Evolutionary conservation across 169 alveolate species (phyloP), one percentile per base, ranked within the genome.

Genomic region (Eimeria maxima): DNA sequence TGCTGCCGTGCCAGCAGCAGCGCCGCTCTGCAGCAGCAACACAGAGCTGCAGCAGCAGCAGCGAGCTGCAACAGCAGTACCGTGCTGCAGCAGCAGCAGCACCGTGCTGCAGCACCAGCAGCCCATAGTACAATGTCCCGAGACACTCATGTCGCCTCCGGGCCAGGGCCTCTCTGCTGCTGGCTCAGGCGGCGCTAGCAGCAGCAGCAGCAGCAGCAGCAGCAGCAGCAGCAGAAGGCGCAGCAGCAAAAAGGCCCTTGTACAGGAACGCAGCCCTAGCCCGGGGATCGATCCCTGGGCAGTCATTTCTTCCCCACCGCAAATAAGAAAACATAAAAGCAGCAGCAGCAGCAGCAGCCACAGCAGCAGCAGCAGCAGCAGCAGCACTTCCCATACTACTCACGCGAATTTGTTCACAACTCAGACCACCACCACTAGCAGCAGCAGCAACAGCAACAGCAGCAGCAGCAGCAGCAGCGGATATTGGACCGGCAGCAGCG

Each of bases 191-290:
- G 60, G 87, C 60, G 87, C 65, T 45, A 47, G 87, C 55, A 45
- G 87, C 47, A 81, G 65, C 90, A 81, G 71, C 44, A 81, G 90
- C 90, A 81, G 90, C 71, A 81, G 90, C 90, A 81, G 90, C 69
- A 81, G 90, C 90, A 81, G 90, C 90, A 81, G 90, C 90, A 81
- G 71, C 90, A 76, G 88, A 57, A 76, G 88, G 42, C 45, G 57
- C 47, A 38, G 27, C 44, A 81, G 90, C 90, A 81, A 27, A 13
- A 81, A 45, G 90, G 90, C 90, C 90, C 73, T n/a, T 27, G 2
- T 14, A 24, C 20, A n/a, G 47, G 53, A 81, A 45, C 29, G 90
- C 45, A 81, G 90, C 71, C 44, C 73, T 11, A 81, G 90, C 90
- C 90, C 90, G 5, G 90, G 73, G 24, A 81, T 81, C 65, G 90